phyloP scores from a whole-genome alignment of 1,139 yeast species.

The Yamadazyma dushanensis region DNA sequence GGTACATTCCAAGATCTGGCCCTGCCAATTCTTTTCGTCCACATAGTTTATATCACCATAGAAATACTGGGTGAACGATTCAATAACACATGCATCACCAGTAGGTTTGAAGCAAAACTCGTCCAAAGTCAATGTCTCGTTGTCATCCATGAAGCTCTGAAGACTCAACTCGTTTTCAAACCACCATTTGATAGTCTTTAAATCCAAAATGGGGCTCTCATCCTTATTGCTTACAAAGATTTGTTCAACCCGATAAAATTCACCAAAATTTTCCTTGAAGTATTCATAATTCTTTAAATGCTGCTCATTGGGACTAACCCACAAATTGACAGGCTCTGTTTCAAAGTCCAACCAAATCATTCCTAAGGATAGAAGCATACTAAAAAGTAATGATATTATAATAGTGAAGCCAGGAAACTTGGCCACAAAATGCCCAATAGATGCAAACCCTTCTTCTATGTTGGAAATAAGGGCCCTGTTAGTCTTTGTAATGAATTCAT shows the following conservation, averaged over 20 bases:
- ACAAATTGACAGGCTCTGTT: conserved; percentile 74
- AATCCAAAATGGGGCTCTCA: conserved; percentile 54
- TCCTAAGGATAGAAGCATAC: conserved; percentile 54
- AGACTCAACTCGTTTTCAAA: conserved; percentile 68
- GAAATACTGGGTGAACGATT: conserved; percentile 88
- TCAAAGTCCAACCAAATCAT: conserved; percentile 59
- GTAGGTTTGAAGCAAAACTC: conserved; percentile 82
- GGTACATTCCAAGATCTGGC: conserved; percentile 58
- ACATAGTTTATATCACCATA: conserved; percentile 59
- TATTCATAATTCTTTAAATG: conserved; percentile 67
- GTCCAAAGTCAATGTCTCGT: conserved; percentile 39
- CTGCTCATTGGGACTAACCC: conserved; percentile 86
- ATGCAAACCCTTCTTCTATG: conserved; percentile 38
- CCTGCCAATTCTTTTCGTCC: conserved; percentile 53
- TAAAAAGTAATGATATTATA: conserved; percentile 40
- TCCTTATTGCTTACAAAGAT: conserved; percentile 71
- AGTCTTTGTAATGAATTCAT: conserved; percentile 3
- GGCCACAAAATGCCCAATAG: conserved; percentile 56
- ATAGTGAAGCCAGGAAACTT: conserved; percentile 58
- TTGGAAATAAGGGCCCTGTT: conserved; percentile 16
- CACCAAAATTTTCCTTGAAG: conserved; percentile 84
- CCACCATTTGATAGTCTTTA: conserved; percentile 85
- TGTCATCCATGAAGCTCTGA: conserved; percentile 22
- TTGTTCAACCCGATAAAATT: conserved; percentile 89
- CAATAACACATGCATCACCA: conserved; percentile 81